Conservation (phyloP, 75 land plant species). For the Cryptomeria japonica region DNA sequence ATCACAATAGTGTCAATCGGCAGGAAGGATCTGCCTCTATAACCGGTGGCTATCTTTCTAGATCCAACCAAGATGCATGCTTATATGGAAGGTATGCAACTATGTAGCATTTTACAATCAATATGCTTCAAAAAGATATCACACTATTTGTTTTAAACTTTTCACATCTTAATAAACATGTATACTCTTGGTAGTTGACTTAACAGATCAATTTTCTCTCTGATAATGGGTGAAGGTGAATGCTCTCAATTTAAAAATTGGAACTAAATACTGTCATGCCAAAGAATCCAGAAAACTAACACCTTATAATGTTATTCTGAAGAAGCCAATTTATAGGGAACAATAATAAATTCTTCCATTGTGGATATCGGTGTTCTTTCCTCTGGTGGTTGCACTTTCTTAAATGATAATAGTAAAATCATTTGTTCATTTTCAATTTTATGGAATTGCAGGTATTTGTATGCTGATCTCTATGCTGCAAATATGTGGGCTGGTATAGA, state of each 20-base stretch:
- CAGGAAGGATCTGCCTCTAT: conserved; percentile 63
- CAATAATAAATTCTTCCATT: background rate
- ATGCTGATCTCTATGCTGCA: conserved; percentile 66
- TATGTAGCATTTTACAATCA: background rate
- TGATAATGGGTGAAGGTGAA: background rate
- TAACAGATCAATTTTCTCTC: background rate
- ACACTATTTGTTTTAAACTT: background rate
- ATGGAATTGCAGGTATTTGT: conserved; percentile 68
- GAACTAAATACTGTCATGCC: background rate
- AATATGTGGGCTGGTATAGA: conserved; percentile 69
- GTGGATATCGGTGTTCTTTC: background rate
- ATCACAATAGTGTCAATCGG: conserved; percentile 50
- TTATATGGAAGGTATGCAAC: conserved; percentile 78
- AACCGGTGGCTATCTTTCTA: conserved; percentile 84
- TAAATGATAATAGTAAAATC: background rate
- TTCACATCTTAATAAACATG: background rate
- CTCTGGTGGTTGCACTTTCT: background rate
- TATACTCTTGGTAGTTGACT: background rate
- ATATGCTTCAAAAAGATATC: background rate
- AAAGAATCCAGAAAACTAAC: background rate
- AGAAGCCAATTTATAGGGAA: background rate
- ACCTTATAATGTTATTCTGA: background rate
- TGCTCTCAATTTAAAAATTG: background rate
- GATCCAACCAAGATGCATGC: conserved; percentile 85
- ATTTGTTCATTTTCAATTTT: background rate